These are phyloP conservation scores for Hygrophorus russula DNA, from an alignment of 768 basidiomycete genomes.

Conservation along the genomic window DNA sequence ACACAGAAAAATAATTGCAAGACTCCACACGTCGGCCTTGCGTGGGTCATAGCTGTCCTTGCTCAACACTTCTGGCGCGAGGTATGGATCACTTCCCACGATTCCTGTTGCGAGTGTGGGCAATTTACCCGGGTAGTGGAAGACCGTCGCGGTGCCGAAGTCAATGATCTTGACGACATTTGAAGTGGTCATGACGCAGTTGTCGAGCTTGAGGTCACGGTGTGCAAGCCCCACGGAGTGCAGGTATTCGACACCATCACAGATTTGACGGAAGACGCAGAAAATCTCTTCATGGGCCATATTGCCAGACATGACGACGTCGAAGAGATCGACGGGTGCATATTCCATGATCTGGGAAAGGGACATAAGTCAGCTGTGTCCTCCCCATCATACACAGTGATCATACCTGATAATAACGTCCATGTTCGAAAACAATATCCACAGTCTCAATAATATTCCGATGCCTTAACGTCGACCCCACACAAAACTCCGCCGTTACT, in stretches of 20 bases:
- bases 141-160: slow-evolving; percentile 97
- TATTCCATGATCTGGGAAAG: slow-evolving; percentile 91
- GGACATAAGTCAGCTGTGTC: slow-evolving; percentile 7
- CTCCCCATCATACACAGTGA: background rate
- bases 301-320: slow-evolving; percentile 98
- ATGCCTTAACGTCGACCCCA: slow-evolving; percentile 89
- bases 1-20: slow-evolving; percentile 98
- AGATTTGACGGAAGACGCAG: slow-evolving; percentile 98
- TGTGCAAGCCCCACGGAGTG: slow-evolving; percentile 97
- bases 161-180: slow-evolving; percentile 98
- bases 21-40: slow-evolving; percentile 97
- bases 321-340: slow-evolving; percentile 98
- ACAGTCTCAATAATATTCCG: slow-evolving; percentile 95
- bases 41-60: slow-evolving; percentile 84
- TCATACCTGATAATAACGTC: slow-evolving; percentile 94
- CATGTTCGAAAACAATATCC: slow-evolving; percentile 95
- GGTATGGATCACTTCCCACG: slow-evolving; percentile 96
- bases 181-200: slow-evolving; percentile 99
- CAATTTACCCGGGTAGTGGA: slow-evolving; percentile 93
- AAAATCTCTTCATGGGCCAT: slow-evolving; percentile 98
- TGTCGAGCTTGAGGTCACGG: slow-evolving; percentile 98
- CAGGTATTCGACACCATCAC: slow-evolving; percentile 95
- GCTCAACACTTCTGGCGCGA: slow-evolving; percentile 88
- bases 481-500: slow-evolving; percentile 98
- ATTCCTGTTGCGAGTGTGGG: slow-evolving; percentile 78